Evolutionary conservation across 2,329 filamentous ascomycete genomes (phyloP).

Genomic region (Dactylellina leptospora): DNA sequence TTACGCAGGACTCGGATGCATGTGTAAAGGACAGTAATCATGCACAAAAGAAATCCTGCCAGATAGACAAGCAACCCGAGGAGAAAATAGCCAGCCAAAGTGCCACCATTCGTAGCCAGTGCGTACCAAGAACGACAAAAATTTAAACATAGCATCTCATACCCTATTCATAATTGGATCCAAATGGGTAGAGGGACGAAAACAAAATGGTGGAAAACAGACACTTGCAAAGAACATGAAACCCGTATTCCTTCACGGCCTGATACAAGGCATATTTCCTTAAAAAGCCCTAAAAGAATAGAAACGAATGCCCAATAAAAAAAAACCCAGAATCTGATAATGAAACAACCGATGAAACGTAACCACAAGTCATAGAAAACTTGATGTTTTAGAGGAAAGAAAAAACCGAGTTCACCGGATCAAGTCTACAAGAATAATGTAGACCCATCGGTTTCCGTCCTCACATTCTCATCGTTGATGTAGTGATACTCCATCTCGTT

Average conservation of each 20-base stretch:
- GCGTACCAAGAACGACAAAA: too few species aligned
- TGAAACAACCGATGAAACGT: neutral
- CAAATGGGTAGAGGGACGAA: neutral
- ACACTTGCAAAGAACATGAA: constrained; percentile 31
- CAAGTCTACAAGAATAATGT: constrained; percentile 40
- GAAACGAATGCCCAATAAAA: constrained; percentile 44
- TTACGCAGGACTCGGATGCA: neutral
- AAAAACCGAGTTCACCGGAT: too few species aligned
- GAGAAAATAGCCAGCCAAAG: too few species aligned
- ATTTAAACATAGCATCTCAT: too few species aligned
- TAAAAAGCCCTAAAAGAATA: constrained; percentile 12
- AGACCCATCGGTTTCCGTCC: constrained; percentile 18
- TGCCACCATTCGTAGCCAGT: too few species aligned
- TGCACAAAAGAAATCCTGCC: neutral
- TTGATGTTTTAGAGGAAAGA: neutral
- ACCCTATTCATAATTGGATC: neutral
- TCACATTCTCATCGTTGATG: constrained; percentile 47
- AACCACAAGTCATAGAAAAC: neutral
- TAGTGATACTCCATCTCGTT: constrained; percentile 40
- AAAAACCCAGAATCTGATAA: constrained; percentile 14
- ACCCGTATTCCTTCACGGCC: constrained; percentile 35
- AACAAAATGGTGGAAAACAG: constrained; percentile 2
- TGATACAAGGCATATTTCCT: constrained; percentile 8
- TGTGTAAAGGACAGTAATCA: too few species aligned
- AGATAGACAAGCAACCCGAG: too few species aligned